Conservation (phyloP, 257 asterid genomes). For the Petunia secreta region DNA sequence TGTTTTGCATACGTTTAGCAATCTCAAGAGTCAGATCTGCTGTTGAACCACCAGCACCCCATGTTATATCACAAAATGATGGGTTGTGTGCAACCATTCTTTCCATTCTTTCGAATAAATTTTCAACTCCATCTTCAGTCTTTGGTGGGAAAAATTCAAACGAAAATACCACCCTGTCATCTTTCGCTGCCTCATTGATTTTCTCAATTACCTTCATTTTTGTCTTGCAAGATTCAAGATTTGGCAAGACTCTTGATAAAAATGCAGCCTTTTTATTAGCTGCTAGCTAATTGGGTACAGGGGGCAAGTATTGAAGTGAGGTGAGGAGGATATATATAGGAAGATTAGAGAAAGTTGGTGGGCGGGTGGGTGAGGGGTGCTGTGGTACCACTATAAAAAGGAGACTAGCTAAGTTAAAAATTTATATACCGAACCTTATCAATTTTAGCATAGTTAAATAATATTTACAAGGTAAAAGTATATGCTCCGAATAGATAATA, state of each 20-base stretch:
- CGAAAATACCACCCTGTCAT: constrained; percentile 70
- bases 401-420: neutral
- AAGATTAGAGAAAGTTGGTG: neutral
- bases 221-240: neutral
- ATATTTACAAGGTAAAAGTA: too few relatives aligned
- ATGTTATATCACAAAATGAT: constrained; percentile 88
- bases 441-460: too few relatives aligned
- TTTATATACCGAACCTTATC: too few relatives aligned
- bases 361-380: neutral
- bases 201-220: constrained; percentile 84
- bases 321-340: neutral
- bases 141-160: constrained; percentile 98
- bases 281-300: constrained; percentile 4
- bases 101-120: constrained; percentile 93
- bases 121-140: constrained; percentile 97
- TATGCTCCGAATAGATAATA: too few relatives aligned
- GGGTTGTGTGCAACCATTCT: constrained; percentile 95
- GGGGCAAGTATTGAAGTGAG: neutral
- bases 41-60: constrained; percentile 99
- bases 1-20: constrained; percentile 94
- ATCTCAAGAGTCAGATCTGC: constrained; percentile 98
- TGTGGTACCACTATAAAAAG: neutral
- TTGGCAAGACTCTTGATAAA: neutral
- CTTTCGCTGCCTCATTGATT: constrained; percentile 57
- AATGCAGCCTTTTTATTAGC: neutral